phyloP scores from a whole-genome alignment of 208 protist species.

The Leishmania braziliensis region DNA sequence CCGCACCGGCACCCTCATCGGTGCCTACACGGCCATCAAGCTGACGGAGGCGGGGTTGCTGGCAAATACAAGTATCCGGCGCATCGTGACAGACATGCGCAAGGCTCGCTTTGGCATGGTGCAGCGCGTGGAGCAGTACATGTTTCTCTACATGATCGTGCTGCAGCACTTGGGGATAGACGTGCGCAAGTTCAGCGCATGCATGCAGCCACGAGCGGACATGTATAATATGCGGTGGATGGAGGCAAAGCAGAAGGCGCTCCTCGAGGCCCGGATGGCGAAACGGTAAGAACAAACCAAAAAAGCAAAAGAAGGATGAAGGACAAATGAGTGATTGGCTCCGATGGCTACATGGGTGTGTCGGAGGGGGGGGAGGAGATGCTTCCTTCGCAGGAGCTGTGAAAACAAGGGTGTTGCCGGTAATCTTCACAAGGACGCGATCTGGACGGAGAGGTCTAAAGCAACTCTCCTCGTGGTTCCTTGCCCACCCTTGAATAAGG shows the following conservation, averaged over 20 bases:
- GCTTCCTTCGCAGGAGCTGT: background rate
- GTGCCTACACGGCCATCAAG: conserved; percentile 58
- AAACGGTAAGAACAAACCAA: background rate
- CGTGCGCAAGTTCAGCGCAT: conserved; percentile 20
- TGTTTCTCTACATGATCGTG: conserved; percentile 77
- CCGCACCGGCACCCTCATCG: conserved; percentile 85
- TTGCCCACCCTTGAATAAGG: background rate
- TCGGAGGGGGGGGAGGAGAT: background rate
- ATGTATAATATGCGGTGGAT: conserved; percentile 30
- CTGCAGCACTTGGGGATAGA: conserved; percentile 44
- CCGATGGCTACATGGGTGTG: background rate
- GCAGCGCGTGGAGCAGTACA: conserved; percentile 86
- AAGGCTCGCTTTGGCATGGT: conserved; percentile 76
- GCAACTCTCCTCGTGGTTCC: background rate
- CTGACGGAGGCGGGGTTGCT: conserved; percentile 38
- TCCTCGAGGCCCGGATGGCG: conserved; percentile 1
- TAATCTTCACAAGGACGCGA: background rate
- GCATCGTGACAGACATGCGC: conserved; percentile 63
- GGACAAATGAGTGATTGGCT: background rate
- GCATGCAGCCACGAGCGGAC: conserved; percentile 34
- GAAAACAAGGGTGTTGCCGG: background rate
- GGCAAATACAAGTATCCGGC: conserved; percentile 36
- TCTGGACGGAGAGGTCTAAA: background rate
- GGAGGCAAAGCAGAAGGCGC: conserved; percentile 27
- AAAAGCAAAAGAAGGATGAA: background rate